Evolutionary conservation across 2,329 filamentous ascomycete genomes (phyloP).

Genomic region (Diaporthe velutina): DNA sequence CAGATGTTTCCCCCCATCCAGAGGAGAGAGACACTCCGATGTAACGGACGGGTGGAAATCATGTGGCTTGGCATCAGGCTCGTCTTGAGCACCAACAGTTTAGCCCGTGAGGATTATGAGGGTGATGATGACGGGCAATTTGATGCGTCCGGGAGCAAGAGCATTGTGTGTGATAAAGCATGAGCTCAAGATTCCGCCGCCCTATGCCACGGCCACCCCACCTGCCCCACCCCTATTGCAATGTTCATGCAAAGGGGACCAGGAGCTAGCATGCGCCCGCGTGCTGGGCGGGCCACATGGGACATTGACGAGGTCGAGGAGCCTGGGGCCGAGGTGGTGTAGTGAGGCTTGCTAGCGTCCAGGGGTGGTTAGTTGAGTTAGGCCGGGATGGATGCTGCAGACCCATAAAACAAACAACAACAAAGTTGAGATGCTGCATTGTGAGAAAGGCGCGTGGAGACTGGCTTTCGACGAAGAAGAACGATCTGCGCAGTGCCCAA

Average conservation of each 20-base stretch:
- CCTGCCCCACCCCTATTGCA: slow-evolving; percentile 22
- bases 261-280: slow-evolving; percentile 21
- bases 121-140: not conserved
- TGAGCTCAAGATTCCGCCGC: slow-evolving; percentile 31
- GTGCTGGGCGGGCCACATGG: slow-evolving; percentile 20
- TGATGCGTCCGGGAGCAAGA: slow-evolving; percentile 7
- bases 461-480: not conserved
- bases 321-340: slow-evolving; percentile 19
- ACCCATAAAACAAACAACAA: not conserved
- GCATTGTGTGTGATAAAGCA: slow-evolving; percentile 18
- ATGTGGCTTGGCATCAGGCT: not conserved
- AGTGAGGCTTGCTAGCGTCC: slow-evolving; percentile 28
- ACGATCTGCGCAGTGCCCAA: slow-evolving; percentile 19
- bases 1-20: not conserved
- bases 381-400: slow-evolving; percentile 8
- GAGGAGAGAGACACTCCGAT: not conserved
- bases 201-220: slow-evolving; percentile 18
- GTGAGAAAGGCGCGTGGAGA: not conserved
- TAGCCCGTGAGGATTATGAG: not conserved
- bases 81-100: not conserved
- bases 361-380: not conserved
- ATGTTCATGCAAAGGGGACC: slow-evolving; percentile 16
- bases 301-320: slow-evolving; percentile 7
- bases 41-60: not conserved
- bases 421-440: not conserved